Conservation (phyloP, 306 rosid species). For the Notholithocarpus densiflorus region DNA sequence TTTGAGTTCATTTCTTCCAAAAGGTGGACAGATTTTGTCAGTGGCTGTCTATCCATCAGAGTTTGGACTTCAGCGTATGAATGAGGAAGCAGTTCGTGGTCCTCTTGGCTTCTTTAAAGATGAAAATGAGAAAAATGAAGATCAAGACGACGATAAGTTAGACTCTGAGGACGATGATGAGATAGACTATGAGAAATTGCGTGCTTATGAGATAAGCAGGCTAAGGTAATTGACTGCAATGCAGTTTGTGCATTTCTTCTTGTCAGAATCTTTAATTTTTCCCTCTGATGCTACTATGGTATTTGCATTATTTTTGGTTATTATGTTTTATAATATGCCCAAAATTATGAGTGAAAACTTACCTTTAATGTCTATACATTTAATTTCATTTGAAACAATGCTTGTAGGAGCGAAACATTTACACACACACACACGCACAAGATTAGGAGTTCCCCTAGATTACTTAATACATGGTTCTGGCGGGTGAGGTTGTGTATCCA, state of each 20-base stretch:
- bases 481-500: no score
- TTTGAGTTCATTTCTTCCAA: conserved; percentile 66
- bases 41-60: conserved; percentile 87
- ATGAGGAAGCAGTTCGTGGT: conserved; percentile 82
- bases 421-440: no score
- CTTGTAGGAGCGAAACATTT: neutral
- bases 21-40: conserved; percentile 65
- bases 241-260: neutral
- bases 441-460: no score
- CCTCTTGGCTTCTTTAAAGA: conserved; percentile 74
- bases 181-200: conserved; percentile 61
- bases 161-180: conserved; percentile 29
- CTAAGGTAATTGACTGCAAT: conserved; percentile 47
- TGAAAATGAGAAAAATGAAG: conserved; percentile 38
- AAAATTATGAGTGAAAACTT: neutral
- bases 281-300: neutral
- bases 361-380: neutral
- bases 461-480: no score
- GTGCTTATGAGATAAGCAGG: conserved; percentile 73
- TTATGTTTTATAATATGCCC: neutral
- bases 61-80: conserved; percentile 85
- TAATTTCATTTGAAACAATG: neutral
- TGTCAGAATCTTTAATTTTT: neutral
- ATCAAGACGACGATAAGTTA: conserved; percentile 24
- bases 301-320: neutral